phyloP scores from a whole-genome alignment of 306 rosid species.

The Ochetophila trinervis region DNA sequence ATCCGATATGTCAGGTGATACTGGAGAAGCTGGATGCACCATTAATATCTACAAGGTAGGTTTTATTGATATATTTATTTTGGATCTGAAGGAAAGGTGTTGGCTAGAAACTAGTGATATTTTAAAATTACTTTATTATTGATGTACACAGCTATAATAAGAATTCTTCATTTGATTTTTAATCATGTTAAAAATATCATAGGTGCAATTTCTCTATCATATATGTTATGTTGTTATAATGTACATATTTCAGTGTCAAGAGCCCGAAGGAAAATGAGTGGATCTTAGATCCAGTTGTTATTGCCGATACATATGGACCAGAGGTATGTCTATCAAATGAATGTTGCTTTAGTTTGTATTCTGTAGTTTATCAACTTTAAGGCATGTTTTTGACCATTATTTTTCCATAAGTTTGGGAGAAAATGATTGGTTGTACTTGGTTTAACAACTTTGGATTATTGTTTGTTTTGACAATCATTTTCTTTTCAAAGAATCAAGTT shows the following conservation, averaged over 20 bases:
- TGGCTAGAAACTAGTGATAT: slow-evolving; percentile 15
- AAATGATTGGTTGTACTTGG: background rate
- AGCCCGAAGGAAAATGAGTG: slow-evolving; percentile 68
- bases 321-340: slow-evolving; percentile 53
- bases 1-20: slow-evolving; percentile 75
- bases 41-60: slow-evolving; percentile 79
- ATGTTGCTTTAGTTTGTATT: slow-evolving; percentile 7
- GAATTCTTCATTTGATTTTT: background rate
- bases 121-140: slow-evolving; percentile 3
- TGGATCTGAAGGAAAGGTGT: background rate
- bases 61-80: slow-evolving; percentile 18
- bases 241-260: slow-evolving; percentile 63
- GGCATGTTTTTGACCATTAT: background rate
- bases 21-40: slow-evolving; percentile 78
- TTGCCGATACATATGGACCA: slow-evolving; percentile 80
- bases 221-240: background rate
- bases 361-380: background rate
- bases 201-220: slow-evolving; percentile 18
- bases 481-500: too few relatives aligned
- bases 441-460: too few relatives aligned
- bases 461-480: too few relatives aligned
- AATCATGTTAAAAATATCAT: slow-evolving; percentile 3
- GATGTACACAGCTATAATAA: background rate
- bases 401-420: background rate
- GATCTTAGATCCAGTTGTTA: slow-evolving; percentile 82